Base-by-base conservation (phyloP, 768 basidiomycete genomes). In the Hypholoma sublateritium region DNA sequence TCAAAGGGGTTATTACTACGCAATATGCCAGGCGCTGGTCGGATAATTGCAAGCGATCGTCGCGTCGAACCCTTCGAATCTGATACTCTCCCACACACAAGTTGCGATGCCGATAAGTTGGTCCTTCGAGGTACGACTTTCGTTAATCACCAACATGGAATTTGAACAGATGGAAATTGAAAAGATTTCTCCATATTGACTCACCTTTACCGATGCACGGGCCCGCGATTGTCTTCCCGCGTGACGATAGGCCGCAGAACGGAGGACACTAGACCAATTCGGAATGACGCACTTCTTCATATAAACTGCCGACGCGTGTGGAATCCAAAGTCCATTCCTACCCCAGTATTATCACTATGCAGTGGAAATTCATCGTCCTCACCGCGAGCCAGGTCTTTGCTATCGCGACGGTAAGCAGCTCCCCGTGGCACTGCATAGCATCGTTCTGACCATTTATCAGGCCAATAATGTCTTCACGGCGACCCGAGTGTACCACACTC, bases 401-500 rank as follows among this genome's bases (percentile, higher is more conserved):
- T 35, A 58, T 36, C 13, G 2, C 50, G 21, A 59, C 58, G 36
- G 61, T 62, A 53, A 37, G 57, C 37, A 5, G 2, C 36, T 35
- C 2, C 46, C 9, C 16, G 14, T 4, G 16, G 7, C 43, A 52
- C 22, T 52, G 17, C 4, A 34, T 37, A 34, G 16, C 13, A 11
- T 28, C 12, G 4, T 25, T 14, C 14, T 36, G 16, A 17, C 11
- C 48, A 48, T 41, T 43, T 36, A 39, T 44, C 16, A 37, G 47
- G 7, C 50, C 17, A 45, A 16, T 28, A 21, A 43, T 14, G 64
- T 67, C 5, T 60, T 70, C 25, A 71, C 69, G 1, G 70, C 65
- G 9, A 56, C 62, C 19, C 58, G 56, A 19, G 60, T 71, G 8
- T 70, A 61, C 41, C 61, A 70, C 43, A 67, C 63, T 1, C 50